These are phyloP conservation scores for Backusella sp. DNA, from an alignment of 192 early-diverging fungal species.

Conservation along the genomic window DNA sequence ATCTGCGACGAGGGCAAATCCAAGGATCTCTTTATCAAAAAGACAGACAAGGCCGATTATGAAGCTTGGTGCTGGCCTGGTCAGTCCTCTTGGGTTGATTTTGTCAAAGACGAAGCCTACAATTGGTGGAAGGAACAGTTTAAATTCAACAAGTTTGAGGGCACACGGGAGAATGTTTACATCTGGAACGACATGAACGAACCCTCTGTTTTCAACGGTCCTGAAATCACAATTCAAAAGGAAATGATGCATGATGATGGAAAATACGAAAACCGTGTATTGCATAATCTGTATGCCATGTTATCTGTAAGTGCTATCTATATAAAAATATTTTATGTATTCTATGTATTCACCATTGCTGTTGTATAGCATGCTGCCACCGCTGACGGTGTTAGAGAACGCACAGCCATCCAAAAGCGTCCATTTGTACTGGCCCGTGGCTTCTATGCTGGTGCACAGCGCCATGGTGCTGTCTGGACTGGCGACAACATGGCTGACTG, in stretches of 20 bases:
- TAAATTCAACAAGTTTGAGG: conserved; percentile 75
- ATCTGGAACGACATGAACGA: conserved; percentile 99
- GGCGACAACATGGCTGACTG: conserved; percentile 94
- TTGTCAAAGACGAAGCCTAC: conserved; percentile 71
- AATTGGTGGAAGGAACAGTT: conserved; percentile 84
- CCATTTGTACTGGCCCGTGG: conserved; percentile 96
- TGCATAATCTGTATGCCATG: conserved; percentile 94
- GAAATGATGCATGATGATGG: conserved; percentile 83
- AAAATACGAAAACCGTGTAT: conserved; percentile 85
- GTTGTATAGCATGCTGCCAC: conserved; percentile 74
- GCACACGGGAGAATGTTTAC: conserved; percentile 76
- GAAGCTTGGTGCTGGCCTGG: conserved; percentile 99
- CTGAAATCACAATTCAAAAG: conserved; percentile 96
- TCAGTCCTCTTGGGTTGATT: conserved; percentile 92
- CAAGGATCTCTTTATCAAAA: conserved; percentile 75
- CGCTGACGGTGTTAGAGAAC: conserved; percentile 71
- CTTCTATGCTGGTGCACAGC: conserved; percentile 95
- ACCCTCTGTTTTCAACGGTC: conserved; percentile 94
- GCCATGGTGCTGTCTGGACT: conserved; percentile 97
- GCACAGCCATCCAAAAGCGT: conserved; percentile 55
- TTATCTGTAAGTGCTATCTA: conserved; percentile 66
- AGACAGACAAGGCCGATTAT: conserved; percentile 68
- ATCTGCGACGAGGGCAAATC: conserved; percentile 80
- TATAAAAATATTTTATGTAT: too few relatives aligned
- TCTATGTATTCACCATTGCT: not conserved